phyloP scores from a whole-genome alignment of 805 yeast species.

The Yarrowia porcina region DNA sequence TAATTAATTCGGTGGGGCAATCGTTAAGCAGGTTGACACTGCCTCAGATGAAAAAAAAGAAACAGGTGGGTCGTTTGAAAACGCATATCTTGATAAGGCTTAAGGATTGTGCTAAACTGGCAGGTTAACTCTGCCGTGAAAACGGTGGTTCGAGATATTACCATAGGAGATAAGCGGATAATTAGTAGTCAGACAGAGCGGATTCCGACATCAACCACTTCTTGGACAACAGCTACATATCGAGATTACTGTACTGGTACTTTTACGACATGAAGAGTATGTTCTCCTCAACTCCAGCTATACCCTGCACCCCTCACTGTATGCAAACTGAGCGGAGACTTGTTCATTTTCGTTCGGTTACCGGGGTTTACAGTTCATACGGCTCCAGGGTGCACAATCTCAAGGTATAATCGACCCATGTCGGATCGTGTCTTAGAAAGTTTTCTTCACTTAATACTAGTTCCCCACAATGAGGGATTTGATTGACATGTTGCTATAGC shows the following conservation, averaged over 20 bases:
- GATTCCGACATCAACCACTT: no score
- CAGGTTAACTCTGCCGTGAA: not conserved
- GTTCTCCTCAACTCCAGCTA: no score
- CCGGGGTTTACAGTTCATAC: not conserved
- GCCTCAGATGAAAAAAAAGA: not conserved
- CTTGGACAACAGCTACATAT: no score
- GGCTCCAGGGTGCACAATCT: not conserved
- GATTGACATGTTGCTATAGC: no score
- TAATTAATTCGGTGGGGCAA: not conserved
- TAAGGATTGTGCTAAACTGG: constrained; percentile 2
- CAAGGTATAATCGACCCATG: no score
- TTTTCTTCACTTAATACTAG: no score
- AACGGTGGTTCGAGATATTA: no score
- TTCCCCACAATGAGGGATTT: not conserved
- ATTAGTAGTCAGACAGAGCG: no score
- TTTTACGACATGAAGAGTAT: no score
- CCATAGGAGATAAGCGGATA: no score
- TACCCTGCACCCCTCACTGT: not conserved
- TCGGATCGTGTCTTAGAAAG: no score
- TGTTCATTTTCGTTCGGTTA: not conserved
- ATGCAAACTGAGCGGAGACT: not conserved
- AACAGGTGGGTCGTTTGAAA: not conserved
- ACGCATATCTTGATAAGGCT: not conserved
- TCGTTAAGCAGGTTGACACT: not conserved
- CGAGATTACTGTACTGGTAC: no score